Evolutionary conservation across 1,284 basidiomycete genomes (phyloP), one percentile per base, ranked within the genome.

Genomic region (Moesziomyces sp.): DNA sequence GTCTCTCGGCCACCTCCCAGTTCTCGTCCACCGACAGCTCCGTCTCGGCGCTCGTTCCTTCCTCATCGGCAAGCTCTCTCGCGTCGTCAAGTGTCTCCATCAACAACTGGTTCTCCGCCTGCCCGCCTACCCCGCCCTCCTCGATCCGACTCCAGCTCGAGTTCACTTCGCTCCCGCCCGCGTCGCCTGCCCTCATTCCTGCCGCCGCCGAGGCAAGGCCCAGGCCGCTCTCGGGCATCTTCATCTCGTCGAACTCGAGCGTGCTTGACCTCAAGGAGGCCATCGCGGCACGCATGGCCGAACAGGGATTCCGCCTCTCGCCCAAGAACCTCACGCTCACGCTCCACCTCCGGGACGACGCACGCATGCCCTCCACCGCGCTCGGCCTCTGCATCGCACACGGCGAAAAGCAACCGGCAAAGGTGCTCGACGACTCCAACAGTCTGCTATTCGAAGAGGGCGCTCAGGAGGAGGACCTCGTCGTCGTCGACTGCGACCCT

Each of bases 221-320:
- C 11, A 46, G 53, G 13, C 60, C 60, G 2, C 43, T 70, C 1
- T 59, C 56, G 4, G 53, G 60, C 33, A 59, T 70, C 53, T 70
- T 70, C 16, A 58, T 70, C 57, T 60, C 61, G 21, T 59, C 56
- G 57, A 70, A 64, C 53, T 64, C 58, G 14, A 64, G 60, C n/a
- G 61, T 70, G 5, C 56, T 70, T 14, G 67, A 70, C 8, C 67
- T 70, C 53, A 70, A 70, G 38, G 67, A 70, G 51, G 45, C 60
- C 45, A 57, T 70, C 42, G 52, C 50, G 5, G 33, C 44, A 5
- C 48, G 51, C n/a, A 63, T 70, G 61, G 42, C 33, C 33, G 49
- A 60, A 8, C 30, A 42, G 8, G 67, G 67, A n/a, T 70, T 64
- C 49, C 52, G 57, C 14, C 47, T 70, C 14, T 70, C 60, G 21